Evolutionary conservation across 176 grass and related monocot genomes (phyloP), one percentile per base, ranked within the genome.

Genomic region (Tuctoria greenei): DNA sequence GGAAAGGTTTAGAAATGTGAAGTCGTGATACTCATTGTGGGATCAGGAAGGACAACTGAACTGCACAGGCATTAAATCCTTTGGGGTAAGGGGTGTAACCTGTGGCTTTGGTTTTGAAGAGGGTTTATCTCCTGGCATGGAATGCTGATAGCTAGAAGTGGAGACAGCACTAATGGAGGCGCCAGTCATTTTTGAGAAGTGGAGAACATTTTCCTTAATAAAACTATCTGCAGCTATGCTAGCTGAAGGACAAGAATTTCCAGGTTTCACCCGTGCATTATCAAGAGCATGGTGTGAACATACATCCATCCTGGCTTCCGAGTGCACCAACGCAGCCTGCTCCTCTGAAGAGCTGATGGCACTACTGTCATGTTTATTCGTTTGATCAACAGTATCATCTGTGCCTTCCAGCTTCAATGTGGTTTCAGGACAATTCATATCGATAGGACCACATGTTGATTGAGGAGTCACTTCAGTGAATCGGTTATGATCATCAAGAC

Each of bases 51-150:
- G 7, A 45, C 71, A 85, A 88, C 70, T 65, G 45, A 88, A 88
- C 71, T 88, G 86, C 41, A 88, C 86, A 80, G 86, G 86, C 86
- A 88, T 79, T 75, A 88, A 80, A 80, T 88, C 79, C 71, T 90
- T 87, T 44, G 83, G 84, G 26, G 88, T 88, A 41, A 88, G 72
- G 11, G 85, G 70, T 16, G 79, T 71, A 36, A 61, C 58, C 58
- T 67, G 74, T 44, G 60, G 71, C 34, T 84, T 88, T 65, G 86
- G 80, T 41, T 75, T 74, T 26, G 62, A 52, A 45, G 62, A 46
- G 6, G 57, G 54, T 13, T 83, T 36, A 26, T 88, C 85, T 35
- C 56, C 58, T 18, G 71, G 46, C 47, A 76, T 35, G 49, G 44
- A 71, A 36, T 74, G 81, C 43, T 81, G 74, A 74, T 77, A 61